phyloP scores from a whole-genome alignment of 306 rosid genomes.

The Quercus parvula region DNA sequence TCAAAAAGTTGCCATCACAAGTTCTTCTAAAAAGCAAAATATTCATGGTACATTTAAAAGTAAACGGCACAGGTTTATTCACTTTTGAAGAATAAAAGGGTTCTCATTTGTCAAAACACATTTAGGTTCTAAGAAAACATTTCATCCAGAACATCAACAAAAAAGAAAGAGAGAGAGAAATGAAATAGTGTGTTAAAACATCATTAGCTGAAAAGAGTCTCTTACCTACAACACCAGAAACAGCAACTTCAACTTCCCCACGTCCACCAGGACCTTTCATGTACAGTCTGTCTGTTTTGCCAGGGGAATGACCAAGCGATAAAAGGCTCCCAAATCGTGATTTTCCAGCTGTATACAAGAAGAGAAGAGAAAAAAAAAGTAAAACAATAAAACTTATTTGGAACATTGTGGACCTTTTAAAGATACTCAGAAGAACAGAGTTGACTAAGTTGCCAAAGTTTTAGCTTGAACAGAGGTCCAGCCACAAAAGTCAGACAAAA shows the following conservation, averaged over 20 bases:
- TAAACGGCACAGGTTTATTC: background rate
- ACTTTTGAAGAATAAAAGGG: background rate
- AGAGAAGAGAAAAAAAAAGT: background rate
- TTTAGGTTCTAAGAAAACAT: background rate
- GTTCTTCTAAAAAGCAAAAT: too few relatives aligned
- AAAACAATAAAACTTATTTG: background rate
- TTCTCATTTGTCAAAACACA: background rate
- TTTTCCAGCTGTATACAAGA: constrained; percentile 59
- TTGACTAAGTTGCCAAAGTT: background rate
- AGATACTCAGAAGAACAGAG: background rate
- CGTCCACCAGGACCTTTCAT: constrained; percentile 99
- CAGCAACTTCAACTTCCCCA: constrained; percentile 99
- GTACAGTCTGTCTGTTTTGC: constrained; percentile 85
- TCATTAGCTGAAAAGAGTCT: background rate
- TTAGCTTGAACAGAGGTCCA: background rate
- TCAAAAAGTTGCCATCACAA: too few relatives aligned
- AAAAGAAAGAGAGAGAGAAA: background rate
- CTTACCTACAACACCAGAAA: constrained; percentile 88
- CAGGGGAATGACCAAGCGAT: constrained; percentile 63
- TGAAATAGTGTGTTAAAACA: background rate
- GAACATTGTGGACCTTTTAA: background rate
- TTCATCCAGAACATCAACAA: background rate
- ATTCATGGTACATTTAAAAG: too few relatives aligned
- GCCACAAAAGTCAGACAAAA: too few relatives aligned
- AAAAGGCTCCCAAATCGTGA: constrained; percentile 89